Evolutionary conservation across 768 basidiomycete species (phyloP), one percentile per base, ranked within the genome.

Genomic region (Mycena epipterygia): DNA sequence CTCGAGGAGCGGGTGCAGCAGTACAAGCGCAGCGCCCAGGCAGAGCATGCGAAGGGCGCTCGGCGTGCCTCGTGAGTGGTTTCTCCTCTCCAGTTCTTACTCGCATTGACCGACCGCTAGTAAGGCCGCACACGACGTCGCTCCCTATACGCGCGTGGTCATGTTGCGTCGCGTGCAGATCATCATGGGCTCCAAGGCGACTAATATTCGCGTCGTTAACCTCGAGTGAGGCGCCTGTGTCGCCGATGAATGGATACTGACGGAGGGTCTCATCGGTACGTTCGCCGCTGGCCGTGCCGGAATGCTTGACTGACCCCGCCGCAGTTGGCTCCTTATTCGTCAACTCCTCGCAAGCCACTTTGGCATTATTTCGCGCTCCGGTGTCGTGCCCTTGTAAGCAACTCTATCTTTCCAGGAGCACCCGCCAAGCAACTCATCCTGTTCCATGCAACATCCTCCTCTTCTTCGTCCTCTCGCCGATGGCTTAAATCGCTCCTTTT

Each of bases 341-440:
- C 67, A 82, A 85, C 9, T 79, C 89, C 37, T 83, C 87, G 0
- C 81, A 88, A n/a, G 81, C 82, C 7, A 93, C 93, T 1, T 78
- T 83, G 19, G 89, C 88, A 13, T 91, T 88, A 76, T 94, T 92
- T 89, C 91, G 21, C 88, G 94, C 25, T 93, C 92, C 44, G 90
- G 93, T 80, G 84, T 92, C 23, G 82, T 95, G 27, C 95, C 93
- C 86, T 93, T 94, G 87, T 91, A 78, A 37, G 88, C 80, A 30
- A 21, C 33, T 5, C 11, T 12, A 3, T 41, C 1, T 6, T 3
- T 30, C 25, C 41, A 4, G 7, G n/a, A n/a, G n/a, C n/a, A n/a
- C 9, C 14, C 25, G 23, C 23, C 25, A 5, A n/a, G 32, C 5
- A n/a, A 25, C 5, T 5, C 35, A 23, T 6, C 11, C 49, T 44